A percentile compares a stretch with the other conserved stretches of the same genome.
Evolutionary conservation across 129 eudicot genomes (phyloP).

Genomic region (sunflower (Helianthus annuus)): HanXRQr2.0-SUNRISE NC_035448.2:138576337-138576836

Average conservation of each 20-base stretch:
- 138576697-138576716: slow-evolving; percentile 47
- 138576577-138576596: too few relatives aligned
- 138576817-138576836: slow-evolving; percentile 63
- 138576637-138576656: neutral
- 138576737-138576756: slow-evolving; percentile 75
- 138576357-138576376: neutral
- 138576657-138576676: neutral
- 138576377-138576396: slow-evolving; percentile 90
- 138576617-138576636: neutral
- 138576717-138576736: slow-evolving; percentile 73
- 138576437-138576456: slow-evolving; percentile 95
- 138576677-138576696: neutral
- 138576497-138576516: neutral
- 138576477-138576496: slow-evolving; percentile 72
- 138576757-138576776: slow-evolving; percentile 56
- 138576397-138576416: too few relatives aligned
- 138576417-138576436: slow-evolving; percentile 95
- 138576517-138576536: neutral
- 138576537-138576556: neutral
- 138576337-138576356: neutral
- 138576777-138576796: slow-evolving; percentile 65
- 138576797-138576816: slow-evolving; percentile 72
- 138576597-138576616: neutral
- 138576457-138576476: slow-evolving; percentile 99
- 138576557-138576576: too few relatives aligned